Conservation (phyloP, 1,284 basidiomycete species). For the Trichosporon sp. region DNA sequence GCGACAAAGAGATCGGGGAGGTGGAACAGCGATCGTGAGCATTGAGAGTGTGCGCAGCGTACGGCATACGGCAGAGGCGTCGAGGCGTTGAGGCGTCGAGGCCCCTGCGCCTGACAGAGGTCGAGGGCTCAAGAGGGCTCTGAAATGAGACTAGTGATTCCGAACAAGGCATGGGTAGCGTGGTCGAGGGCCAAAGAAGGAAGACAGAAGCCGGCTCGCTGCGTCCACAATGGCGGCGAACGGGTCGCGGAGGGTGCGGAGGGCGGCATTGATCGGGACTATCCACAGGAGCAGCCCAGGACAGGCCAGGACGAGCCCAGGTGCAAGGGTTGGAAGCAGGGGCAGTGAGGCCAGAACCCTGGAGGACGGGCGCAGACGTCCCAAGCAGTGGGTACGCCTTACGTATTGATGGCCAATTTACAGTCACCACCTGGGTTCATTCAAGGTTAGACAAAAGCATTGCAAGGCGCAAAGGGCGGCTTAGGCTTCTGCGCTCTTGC, state of each 20-base stretch:
- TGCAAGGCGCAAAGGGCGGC: too few species aligned
- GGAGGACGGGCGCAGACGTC: neutral
- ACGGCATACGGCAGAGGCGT: too few species aligned
- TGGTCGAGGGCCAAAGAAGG: too few species aligned
- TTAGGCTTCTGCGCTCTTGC: too few species aligned
- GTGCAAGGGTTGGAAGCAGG: neutral
- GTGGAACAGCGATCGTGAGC: neutral
- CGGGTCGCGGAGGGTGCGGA: conserved; percentile 4
- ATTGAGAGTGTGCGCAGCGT: too few species aligned
- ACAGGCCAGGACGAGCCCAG: neutral
- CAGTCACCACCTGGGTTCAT: neutral
- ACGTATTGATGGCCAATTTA: conserved; percentile 4
- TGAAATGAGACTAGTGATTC: neutral
- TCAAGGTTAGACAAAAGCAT: neutral
- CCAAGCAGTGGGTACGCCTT: conserved; percentile 4
- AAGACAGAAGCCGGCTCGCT: too few species aligned
- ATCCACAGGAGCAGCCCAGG: neutral
- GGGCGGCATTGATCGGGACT: conserved; percentile 11
- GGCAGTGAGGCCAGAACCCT: neutral
- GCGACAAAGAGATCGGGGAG: neutral
- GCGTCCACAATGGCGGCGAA: neutral
- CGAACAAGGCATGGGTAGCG: neutral
- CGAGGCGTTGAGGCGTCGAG: too few species aligned
- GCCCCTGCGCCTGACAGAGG: too few species aligned
- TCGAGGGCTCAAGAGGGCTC: too few species aligned